Evolutionary conservation across 2,329 filamentous ascomycete genomes (phyloP), one percentile per base, ranked within the genome.

Genomic region (Colletotrichum graminicola): DNA sequence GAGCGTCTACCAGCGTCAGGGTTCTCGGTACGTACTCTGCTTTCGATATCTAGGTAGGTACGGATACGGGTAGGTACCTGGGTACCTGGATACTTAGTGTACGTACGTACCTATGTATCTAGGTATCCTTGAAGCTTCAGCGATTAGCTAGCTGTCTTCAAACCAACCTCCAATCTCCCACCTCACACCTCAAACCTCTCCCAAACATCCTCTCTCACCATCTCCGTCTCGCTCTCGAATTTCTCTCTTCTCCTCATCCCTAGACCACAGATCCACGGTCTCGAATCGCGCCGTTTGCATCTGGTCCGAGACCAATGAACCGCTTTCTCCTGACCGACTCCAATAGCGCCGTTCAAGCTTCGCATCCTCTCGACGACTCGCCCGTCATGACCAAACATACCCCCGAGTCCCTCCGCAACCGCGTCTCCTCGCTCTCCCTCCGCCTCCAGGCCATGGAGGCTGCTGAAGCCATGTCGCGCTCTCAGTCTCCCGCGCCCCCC

Each of bases 341-440:
- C 41, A 41, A 57, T 34, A n/a, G 26, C 23, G 26, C 59, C 59
- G 43, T 62, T 8, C 45, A 51, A 62, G 59, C 59, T 21, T 51
- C 43, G 6, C 59, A 62, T 34, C 59, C 59, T 14, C 59, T 62
- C n/a, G n/a, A 39, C 34, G 26, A 23, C 8, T 49, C 29, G 34
- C 41, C 59, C 23, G 74, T 59, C 72, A 87, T 87, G 86, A 85
- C 83, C 55, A 81, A 80, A 71, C 82, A 84, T 73, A 84, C 84
- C 1, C 78, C 84, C 72, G 81, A 84, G 26, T 83, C 82, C 75
- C 77, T 85, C 72, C 82, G 81, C 71, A 79, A 82, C 54, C 83
- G 84, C 71, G 79, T 77, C 72, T 86, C 84, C 72, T 80, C 81
- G 72, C 74, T 86, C 71, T 85, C 85, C 39, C 80, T 86, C 55